These are phyloP conservation scores for Pezicula rhizophila DNA, from an alignment of 2,329 filamentous ascomycete genomes.

Conservation along the genomic window DNA sequence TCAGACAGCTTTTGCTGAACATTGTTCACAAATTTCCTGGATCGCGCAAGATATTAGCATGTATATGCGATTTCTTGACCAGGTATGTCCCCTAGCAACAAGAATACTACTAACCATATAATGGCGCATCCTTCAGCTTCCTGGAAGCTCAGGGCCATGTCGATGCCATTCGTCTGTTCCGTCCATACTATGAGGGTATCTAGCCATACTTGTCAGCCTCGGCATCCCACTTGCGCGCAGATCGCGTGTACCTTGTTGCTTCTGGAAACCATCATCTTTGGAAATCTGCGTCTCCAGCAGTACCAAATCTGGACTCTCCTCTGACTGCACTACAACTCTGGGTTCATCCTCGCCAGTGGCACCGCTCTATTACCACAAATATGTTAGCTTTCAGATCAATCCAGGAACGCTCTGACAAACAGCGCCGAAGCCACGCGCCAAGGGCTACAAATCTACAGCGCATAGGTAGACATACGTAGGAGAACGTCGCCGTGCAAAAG, in stretches of 20 bases:
- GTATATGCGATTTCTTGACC: background rate
- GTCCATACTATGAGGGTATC: conserved; percentile 99
- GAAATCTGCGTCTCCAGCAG: conserved; percentile 84
- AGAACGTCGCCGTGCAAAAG: conserved; percentile 68
- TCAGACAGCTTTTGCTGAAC: conserved; percentile 72
- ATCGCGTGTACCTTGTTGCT: conserved; percentile 74
- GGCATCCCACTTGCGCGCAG: conserved; percentile 20
- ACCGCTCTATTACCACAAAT: conserved; percentile 38
- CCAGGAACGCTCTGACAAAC: conserved; percentile 7
- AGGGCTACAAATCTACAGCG: conserved; percentile 1
- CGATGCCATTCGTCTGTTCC: conserved; percentile 72
- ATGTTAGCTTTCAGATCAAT: conserved; percentile 22
- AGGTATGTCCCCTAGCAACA: background rate
- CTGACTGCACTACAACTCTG: conserved; percentile 84
- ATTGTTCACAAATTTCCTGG: conserved; percentile 83
- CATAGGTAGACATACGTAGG: conserved; percentile 19
- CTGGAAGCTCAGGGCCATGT: conserved; percentile 98
- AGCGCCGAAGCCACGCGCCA: conserved; percentile 3
- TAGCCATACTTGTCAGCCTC: conserved; percentile 33
- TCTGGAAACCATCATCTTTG: conserved; percentile 95
- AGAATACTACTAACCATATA: conserved; percentile 65
- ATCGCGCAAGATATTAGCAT: conserved; percentile 4
- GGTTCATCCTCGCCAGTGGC: conserved; percentile 68
- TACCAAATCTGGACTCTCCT: conserved; percentile 79
- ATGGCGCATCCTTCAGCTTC: conserved; percentile 88